phyloP scores from a whole-genome alignment of 345 rosid species.

The Lagerstroemia speciosa region DNA sequence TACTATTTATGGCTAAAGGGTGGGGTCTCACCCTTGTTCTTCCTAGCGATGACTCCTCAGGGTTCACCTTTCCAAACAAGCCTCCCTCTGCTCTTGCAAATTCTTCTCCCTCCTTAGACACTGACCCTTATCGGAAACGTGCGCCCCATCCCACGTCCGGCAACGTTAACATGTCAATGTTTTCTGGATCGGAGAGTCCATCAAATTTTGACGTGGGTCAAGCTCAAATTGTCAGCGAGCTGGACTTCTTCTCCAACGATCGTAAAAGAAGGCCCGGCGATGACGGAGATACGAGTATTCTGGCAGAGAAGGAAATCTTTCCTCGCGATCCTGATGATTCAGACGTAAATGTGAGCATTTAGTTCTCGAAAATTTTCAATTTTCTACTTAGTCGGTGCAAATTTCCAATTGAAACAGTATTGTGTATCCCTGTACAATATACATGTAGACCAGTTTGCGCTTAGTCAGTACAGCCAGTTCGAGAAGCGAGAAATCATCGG shows the following conservation, averaged over 20 bases:
- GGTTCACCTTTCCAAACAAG: too few species aligned
- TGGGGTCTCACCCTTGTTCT: not conserved
- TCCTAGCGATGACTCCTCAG: not conserved
- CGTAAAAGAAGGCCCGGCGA: not conserved
- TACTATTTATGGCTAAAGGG: not conserved
- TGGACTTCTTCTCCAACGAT: not conserved
- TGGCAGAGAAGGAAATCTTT: not conserved
- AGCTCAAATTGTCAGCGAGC: not conserved
- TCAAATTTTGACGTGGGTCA: not conserved
- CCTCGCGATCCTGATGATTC: not conserved
- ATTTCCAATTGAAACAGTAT: not conserved
- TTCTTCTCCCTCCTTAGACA: too few species aligned
- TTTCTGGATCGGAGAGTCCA: not conserved
- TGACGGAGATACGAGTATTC: not conserved
- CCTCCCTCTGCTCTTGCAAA: too few species aligned
- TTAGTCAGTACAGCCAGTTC: not conserved
- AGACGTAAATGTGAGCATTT: not conserved
- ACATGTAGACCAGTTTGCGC: not conserved
- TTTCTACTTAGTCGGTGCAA: too few species aligned
- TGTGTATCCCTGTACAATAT: not conserved
- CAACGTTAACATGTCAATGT: not conserved
- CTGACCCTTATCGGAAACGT: not conserved
- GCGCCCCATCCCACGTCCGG: not conserved
- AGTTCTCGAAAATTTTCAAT: not conserved
- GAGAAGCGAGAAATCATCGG: not conserved